phyloP scores from a whole-genome alignment of 164 flowering plant species.

The Annona cherimola region DNA sequence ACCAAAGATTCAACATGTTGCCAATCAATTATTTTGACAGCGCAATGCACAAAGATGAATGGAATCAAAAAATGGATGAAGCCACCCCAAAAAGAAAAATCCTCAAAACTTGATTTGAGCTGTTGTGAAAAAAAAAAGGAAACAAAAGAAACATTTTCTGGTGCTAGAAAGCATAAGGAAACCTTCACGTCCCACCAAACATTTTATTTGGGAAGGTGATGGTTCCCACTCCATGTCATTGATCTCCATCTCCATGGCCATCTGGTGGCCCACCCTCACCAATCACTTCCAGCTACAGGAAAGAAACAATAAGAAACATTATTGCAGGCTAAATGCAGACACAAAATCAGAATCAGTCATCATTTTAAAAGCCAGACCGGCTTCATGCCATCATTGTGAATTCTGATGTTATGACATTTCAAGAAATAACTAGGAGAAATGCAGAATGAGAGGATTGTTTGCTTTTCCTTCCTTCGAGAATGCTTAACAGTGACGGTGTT shows the following conservation, averaged over 20 bases:
- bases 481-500: too few relatives aligned
- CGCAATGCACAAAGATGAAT: not conserved
- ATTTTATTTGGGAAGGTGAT: conserved; percentile 29
- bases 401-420: not conserved
- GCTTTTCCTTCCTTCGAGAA: too few relatives aligned
- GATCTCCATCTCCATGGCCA: conserved; percentile 37
- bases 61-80: not conserved
- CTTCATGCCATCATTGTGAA: not conserved
- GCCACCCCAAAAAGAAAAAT: not conserved
- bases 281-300: conserved; percentile 67
- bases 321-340: not conserved
- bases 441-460: too few relatives aligned
- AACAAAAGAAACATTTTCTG: conserved; percentile 3
- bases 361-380: not conserved
- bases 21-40: conserved; percentile 19
- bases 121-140: conserved; percentile 5
- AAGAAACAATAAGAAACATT: not conserved
- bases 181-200: conserved; percentile 29
- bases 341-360: not conserved
- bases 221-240: conserved; percentile 25
- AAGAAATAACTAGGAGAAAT: too few relatives aligned
- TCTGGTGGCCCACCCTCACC: conserved; percentile 81
- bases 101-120: not conserved
- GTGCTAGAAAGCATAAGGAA: conserved; percentile 18
- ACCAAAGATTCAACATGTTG: not conserved